Evolutionary conservation across 2,329 filamentous ascomycete genomes (phyloP).

Genomic region (Beauveria medogensis): DNA sequence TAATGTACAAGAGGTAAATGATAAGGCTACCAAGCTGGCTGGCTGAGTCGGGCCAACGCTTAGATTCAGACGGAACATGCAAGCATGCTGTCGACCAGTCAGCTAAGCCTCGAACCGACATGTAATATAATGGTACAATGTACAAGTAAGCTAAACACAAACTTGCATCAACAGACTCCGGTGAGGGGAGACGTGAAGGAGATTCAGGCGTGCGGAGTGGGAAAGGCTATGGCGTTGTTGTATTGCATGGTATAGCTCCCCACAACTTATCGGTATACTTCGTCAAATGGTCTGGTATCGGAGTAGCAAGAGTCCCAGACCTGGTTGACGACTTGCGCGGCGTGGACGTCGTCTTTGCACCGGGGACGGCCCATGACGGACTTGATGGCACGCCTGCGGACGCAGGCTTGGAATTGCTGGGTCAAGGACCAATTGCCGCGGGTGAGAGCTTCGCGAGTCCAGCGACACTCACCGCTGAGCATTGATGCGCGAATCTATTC

Average conservation of each 20-base stretch:
- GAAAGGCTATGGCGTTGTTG: not conserved
- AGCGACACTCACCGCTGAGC: conserved; percentile 89
- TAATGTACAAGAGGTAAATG: conserved; percentile 3
- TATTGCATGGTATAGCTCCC: not conserved
- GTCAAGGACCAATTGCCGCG: conserved; percentile 82
- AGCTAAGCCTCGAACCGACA: conserved; percentile 5
- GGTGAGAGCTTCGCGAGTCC: conserved; percentile 76
- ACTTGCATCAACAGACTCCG: conserved; percentile 1
- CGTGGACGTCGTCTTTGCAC: conserved; percentile 80
- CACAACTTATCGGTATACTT: conserved; percentile 67
- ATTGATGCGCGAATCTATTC: conserved; percentile 80
- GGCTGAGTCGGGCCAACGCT: conserved; percentile 1
- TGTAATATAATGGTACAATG: conserved; percentile 9
- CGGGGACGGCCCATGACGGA: conserved; percentile 71
- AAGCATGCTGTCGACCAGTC: not conserved
- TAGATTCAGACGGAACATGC: not conserved
- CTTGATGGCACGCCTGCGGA: conserved; percentile 69
- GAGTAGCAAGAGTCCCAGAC: conserved; percentile 98
- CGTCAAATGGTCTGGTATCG: conserved; percentile 92
- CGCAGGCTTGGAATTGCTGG: conserved; percentile 89
- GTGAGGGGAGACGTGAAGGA: not conserved
- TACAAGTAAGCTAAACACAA: conserved; percentile 3
- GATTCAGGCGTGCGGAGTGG: conserved; percentile 1
- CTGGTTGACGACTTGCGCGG: conserved; percentile 81
- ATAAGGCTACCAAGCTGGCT: not conserved